Conservation (phyloP, 2,329 filamentous ascomycete genomes). For the Diaporthe vaccinii region DNA sequence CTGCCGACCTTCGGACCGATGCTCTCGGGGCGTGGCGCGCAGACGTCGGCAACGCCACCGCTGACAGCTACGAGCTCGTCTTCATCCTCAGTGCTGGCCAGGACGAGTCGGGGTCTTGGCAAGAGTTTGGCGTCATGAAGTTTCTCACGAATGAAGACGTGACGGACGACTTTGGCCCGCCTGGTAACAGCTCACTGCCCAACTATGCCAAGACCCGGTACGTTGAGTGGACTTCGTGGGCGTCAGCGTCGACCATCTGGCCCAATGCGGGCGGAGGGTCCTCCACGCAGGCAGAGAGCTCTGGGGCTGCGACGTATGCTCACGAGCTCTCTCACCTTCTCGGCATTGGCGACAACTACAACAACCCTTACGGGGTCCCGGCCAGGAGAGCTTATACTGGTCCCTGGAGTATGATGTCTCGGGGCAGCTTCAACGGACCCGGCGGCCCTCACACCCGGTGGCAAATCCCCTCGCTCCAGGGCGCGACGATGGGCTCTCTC, state of each 20-base stretch:
- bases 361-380: constrained; percentile 64
- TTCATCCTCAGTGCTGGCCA: constrained; percentile 69
- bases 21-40: constrained; percentile 62
- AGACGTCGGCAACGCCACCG: constrained; percentile 64
- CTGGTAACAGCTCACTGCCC: constrained; percentile 50
- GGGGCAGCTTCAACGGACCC: constrained; percentile 66
- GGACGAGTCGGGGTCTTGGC: constrained; percentile 68
- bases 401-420: constrained; percentile 66
- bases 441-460: constrained; percentile 66
- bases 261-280: constrained; percentile 66
- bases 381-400: constrained; percentile 63
- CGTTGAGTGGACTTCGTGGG: constrained; percentile 67
- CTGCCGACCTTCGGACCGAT: constrained; percentile 62
- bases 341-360: constrained; percentile 68
- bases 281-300: constrained; percentile 66
- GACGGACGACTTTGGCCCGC: constrained; percentile 63
- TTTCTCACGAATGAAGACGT: constrained; percentile 62
- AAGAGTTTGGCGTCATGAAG: constrained; percentile 69
- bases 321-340: constrained; percentile 67
- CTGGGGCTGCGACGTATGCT: constrained; percentile 66
- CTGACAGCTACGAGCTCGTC: constrained; percentile 62
- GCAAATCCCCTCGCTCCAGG: constrained; percentile 64
- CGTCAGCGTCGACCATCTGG: constrained; percentile 64
- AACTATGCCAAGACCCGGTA: constrained; percentile 66
- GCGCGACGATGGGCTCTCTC: constrained; percentile 63